Evolutionary conservation across 2,329 filamentous ascomycete genomes (phyloP), one percentile per base, ranked within the genome.

Genomic region (Passalora sequoiae): DNA sequence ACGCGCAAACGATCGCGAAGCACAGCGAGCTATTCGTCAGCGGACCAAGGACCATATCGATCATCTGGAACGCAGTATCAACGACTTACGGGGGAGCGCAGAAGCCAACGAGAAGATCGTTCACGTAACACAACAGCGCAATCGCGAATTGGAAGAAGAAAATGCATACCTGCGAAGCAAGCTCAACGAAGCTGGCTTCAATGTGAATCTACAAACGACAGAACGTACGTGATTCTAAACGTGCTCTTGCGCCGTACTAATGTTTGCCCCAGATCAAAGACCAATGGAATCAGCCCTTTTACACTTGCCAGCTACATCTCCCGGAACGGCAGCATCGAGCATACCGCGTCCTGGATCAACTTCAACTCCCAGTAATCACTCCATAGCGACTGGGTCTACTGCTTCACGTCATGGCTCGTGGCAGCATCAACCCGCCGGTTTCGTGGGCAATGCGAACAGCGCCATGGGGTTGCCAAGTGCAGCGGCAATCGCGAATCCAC

Each of bases 41-140:
- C 64, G 76, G 47, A 79, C 75, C 30, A 78, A 76, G 51, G 74
- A 77, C 51, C 75, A 77, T 58, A 78, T 78, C 47, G 75, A 79
- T 50, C 66, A 65, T 20, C 68, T 80, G n/a, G 75, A 80, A 54
- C 64, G 68, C 37, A 72, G 74, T 44, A 70, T 78, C 35, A 69
- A 68, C 31, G 75, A 78, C 33, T 65, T 79, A 36, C 71, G 67
- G 37, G 61, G 69, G 8, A 70, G 69, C 40, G 65, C 69, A 22
- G 72, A 78, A 32, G 62, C 60, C 43, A 67, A 60, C 46, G 66
- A 68, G 45, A 73, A 71, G 55, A 67, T 74, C 44, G 51, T 56
- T 4, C 68, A 74, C 44, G 69, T 72, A 24, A 61, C 76, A n/a
- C 64, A 75, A 48, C 70, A 72, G 53, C 67, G 73, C 5, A 78